Conservation (phyloP, 805 yeast species). For the Metschnikowia hibisci region DNA sequence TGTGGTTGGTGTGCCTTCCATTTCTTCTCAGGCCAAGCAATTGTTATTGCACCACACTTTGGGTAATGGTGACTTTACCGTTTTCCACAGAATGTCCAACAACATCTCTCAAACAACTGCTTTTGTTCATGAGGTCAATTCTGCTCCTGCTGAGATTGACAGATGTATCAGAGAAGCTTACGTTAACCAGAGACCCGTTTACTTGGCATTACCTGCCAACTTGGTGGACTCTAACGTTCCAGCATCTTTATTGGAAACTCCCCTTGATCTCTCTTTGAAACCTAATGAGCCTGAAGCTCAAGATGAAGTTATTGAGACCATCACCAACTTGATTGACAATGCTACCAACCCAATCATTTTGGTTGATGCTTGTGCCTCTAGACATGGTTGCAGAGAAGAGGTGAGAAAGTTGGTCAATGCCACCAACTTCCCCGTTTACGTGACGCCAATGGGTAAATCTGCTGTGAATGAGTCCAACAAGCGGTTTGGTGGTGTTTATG, state of each 20-base stretch:
- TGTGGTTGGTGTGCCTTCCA: slow-evolving; percentile 82
- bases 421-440: slow-evolving; percentile 77
- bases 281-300: slow-evolving; percentile 61
- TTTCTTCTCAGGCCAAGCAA: slow-evolving; percentile 67
- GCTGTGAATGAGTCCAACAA: slow-evolving; percentile 59
- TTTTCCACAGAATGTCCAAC: slow-evolving; percentile 74
- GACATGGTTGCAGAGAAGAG: slow-evolving; percentile 68
- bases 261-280: slow-evolving; percentile 57
- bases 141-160: slow-evolving; percentile 72
- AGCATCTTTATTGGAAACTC: slow-evolving; percentile 52
- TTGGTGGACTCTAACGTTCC: slow-evolving; percentile 65
- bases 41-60: slow-evolving; percentile 76
- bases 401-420: slow-evolving; percentile 56
- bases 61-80: slow-evolving; percentile 79
- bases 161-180: slow-evolving; percentile 69
- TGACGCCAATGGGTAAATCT: slow-evolving; percentile 90
- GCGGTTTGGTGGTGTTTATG: slow-evolving; percentile 75
- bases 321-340: slow-evolving; percentile 48
- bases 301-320: slow-evolving; percentile 52
- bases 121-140: slow-evolving; percentile 55
- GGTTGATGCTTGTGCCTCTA: slow-evolving; percentile 83
- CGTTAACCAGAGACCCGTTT: slow-evolving; percentile 73
- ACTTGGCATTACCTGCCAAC: slow-evolving; percentile 80
- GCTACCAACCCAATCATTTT: slow-evolving; percentile 71
- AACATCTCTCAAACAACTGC: slow-evolving; percentile 66